phyloP scores from a whole-genome alignment of 2,329 filamentous ascomycete species.

The Venturia pyrina region DNA sequence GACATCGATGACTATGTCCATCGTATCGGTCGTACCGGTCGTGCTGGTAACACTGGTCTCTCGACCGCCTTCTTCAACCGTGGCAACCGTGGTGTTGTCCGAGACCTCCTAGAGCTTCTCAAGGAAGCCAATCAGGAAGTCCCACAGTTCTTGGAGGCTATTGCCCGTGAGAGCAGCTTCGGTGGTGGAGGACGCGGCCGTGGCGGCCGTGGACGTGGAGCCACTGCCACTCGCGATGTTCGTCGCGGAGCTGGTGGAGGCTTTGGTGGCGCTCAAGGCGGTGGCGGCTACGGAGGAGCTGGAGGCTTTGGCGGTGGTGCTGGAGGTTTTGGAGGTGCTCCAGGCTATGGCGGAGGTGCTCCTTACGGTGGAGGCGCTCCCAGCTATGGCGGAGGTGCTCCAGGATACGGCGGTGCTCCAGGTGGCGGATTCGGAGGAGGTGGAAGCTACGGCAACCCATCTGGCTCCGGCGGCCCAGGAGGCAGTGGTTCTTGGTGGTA shows the following conservation, averaged over 20 bases:
- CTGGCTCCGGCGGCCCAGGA: slow-evolving; percentile 10
- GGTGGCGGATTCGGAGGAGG: slow-evolving; percentile 35
- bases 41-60: slow-evolving; percentile 97
- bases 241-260: slow-evolving; percentile 54
- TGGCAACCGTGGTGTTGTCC: slow-evolving; percentile 94
- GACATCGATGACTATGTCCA: slow-evolving; percentile 99
- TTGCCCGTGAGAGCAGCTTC: slow-evolving; percentile 77
- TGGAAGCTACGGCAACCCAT: slow-evolving; percentile 35
- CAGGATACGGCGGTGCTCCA: slow-evolving; percentile 27
- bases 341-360: slow-evolving; percentile 40
- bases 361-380: slow-evolving; percentile 56
- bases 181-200: slow-evolving; percentile 59
- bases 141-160: slow-evolving; percentile 87
- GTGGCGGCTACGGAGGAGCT: slow-evolving; percentile 22
- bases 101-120: slow-evolving; percentile 91
- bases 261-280: slow-evolving; percentile 35
- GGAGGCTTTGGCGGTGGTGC: slow-evolving; percentile 30
- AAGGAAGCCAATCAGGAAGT: slow-evolving; percentile 99
- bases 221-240: slow-evolving; percentile 71
- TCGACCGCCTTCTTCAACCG: slow-evolving; percentile 99
- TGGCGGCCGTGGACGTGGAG: slow-evolving; percentile 64
- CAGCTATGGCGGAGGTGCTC: slow-evolving; percentile 31
- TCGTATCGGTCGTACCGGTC: slow-evolving; percentile 98
- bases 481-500: slow-evolving; percentile 11
- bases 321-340: slow-evolving; percentile 33